phyloP scores from a whole-genome alignment of 495 filamentous ascomycete species.

The Apiosordaria backusii region DNA sequence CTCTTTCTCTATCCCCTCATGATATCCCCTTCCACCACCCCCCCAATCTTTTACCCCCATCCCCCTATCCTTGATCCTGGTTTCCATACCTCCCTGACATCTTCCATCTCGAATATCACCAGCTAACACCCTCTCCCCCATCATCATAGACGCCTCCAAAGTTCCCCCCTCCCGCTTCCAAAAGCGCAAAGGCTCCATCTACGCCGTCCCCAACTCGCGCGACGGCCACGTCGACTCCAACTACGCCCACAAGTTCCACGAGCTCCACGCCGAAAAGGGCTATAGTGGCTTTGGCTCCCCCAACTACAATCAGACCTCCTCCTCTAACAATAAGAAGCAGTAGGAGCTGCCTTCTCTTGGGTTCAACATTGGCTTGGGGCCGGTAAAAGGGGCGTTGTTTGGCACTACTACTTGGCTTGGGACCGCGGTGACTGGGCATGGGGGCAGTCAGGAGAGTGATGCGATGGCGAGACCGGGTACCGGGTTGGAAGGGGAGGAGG shows the following conservation, averaged over 20 bases:
- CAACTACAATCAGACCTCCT: background rate
- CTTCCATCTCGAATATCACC: background rate
- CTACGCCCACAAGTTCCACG: conserved; percentile 42
- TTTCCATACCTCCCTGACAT: too few species aligned
- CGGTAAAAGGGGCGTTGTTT: background rate
- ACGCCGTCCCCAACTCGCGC: conserved; percentile 54
- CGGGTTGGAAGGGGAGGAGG: background rate
- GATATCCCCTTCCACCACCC: background rate
- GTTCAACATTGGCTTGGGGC: background rate
- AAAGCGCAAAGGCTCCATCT: conserved; percentile 61
- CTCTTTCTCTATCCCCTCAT: background rate
- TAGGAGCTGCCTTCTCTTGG: background rate
- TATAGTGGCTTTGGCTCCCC: conserved; percentile 5
- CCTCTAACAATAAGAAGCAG: background rate
- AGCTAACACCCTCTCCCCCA: background rate
- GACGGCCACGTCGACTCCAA: conserved; percentile 56
- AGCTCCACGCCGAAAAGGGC: conserved; percentile 38
- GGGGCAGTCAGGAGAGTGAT: too few species aligned
- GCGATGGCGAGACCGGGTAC: background rate
- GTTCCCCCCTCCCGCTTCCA: conserved; percentile 60
- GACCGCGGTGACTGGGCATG: background rate
- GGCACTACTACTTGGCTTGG: background rate
- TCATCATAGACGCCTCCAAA: conserved; percentile 53
- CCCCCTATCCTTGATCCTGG: background rate
- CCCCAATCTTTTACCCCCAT: background rate